Percentiles rank a stretch among this genome's conserved stretches.
These are phyloP conservation scores for Porosira glacialis DNA, from an alignment of 352 stramenopile genomes.

Conservation along the genomic window DNA sequence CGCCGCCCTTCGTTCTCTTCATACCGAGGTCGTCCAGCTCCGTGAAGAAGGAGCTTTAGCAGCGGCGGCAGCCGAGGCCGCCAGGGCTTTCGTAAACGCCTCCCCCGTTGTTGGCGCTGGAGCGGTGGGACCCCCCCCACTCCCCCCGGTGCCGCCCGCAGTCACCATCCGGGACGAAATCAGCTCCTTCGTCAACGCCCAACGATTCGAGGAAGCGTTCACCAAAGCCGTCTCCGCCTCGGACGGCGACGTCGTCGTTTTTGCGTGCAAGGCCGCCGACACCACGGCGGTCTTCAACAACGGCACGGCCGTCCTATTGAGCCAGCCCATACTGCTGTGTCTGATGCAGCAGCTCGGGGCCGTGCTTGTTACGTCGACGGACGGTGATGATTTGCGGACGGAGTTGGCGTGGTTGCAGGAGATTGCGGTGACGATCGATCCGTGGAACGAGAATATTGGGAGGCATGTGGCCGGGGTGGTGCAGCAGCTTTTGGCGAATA, in stretches of 20 bases:
- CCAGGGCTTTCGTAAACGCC: background rate
- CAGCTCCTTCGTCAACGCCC: slow-evolving; percentile 34
- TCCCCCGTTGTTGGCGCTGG: background rate
- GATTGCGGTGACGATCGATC: slow-evolving; percentile 75
- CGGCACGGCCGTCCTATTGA: background rate
- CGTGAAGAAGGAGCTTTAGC: slow-evolving; percentile 6
- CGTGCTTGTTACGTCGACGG: slow-evolving; percentile 41
- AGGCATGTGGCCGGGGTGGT: slow-evolving; percentile 61
- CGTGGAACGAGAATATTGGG: slow-evolving; percentile 62
- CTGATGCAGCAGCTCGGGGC: slow-evolving; percentile 77
- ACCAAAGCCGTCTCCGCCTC: slow-evolving; percentile 67
- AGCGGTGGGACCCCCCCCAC: background rate
- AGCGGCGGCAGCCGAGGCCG: slow-evolving; percentile 6
- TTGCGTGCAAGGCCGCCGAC: slow-evolving; percentile 61
- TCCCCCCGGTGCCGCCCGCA: slow-evolving; percentile 11
- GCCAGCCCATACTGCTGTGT: slow-evolving; percentile 75
- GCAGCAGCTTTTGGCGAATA: slow-evolving; percentile 60
- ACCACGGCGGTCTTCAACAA: slow-evolving; percentile 53
- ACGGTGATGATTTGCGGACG: slow-evolving; percentile 47
- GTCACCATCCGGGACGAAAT: slow-evolving; percentile 57
- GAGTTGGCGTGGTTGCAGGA: slow-evolving; percentile 77
- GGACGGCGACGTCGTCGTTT: slow-evolving; percentile 68
- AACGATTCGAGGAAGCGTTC: slow-evolving; percentile 74
- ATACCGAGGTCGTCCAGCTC: slow-evolving; percentile 41
- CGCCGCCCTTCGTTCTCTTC: slow-evolving; percentile 35